Evolutionary conservation across 164 flowering plant genomes (phyloP).

Genomic region (Chloranthus sessilifolius): DNA sequence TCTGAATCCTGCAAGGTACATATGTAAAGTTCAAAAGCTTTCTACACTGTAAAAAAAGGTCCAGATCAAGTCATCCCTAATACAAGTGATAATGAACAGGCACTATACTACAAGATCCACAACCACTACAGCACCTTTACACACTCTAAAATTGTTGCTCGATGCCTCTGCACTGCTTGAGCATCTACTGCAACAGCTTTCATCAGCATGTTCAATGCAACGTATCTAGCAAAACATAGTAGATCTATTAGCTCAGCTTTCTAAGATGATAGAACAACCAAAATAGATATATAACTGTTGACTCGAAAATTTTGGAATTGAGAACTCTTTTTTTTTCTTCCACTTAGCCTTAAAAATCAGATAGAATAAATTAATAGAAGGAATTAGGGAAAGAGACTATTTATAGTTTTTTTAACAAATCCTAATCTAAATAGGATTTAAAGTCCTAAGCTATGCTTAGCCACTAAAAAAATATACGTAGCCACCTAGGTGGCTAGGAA

Average conservation of each 20-base stretch:
- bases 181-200: constrained; percentile 81
- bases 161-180: constrained; percentile 97
- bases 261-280: not conserved
- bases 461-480: too few species aligned
- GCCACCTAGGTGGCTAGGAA: too few species aligned
- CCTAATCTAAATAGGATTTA: too few species aligned
- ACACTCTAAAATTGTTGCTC: constrained; percentile 94
- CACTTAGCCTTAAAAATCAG: too few species aligned
- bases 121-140: constrained; percentile 87
- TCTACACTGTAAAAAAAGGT: constrained; percentile 73
- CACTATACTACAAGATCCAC: too few species aligned
- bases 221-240: constrained; percentile 58
- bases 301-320: too few species aligned
- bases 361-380: too few species aligned
- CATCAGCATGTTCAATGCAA: constrained; percentile 96
- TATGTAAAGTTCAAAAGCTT: constrained; percentile 47
- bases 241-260: not conserved
- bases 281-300: not conserved
- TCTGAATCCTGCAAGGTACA: constrained; percentile 73
- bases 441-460: too few species aligned
- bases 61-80: not conserved
- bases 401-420: too few species aligned
- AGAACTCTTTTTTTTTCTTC: too few species aligned
- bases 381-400: too few species aligned
- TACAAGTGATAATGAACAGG: not conserved